Conservation (phyloP, 2,329 filamentous ascomycete genomes). For the Chlorencoelia australis region DNA sequence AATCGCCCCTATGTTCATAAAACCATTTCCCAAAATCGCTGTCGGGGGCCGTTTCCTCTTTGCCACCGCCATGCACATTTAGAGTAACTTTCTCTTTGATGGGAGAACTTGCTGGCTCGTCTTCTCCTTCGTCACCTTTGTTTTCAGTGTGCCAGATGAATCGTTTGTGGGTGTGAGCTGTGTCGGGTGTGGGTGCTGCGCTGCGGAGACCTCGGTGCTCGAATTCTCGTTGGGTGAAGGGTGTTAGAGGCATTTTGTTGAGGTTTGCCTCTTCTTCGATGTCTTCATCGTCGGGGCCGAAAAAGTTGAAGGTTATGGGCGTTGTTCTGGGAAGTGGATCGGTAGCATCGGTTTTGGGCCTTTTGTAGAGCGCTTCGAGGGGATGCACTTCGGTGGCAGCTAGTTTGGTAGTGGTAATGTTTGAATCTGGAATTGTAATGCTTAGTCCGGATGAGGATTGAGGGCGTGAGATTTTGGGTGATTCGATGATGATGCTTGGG, state of each 20-base stretch:
- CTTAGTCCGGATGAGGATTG: conserved; percentile 41
- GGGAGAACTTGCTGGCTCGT: conserved; percentile 25
- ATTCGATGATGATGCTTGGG: conserved; percentile 5
- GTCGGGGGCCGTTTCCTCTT: conserved; percentile 18
- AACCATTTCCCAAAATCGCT: conserved; percentile 57
- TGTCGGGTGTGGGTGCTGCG: conserved; percentile 90
- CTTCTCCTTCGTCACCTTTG: conserved; percentile 36
- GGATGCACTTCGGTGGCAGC: conserved; percentile 53
- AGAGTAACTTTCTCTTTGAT: conserved; percentile 19
- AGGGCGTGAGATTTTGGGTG: conserved; percentile 9
- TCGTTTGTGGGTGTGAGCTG: conserved; percentile 60
- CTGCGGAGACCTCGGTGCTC: conserved; percentile 68
- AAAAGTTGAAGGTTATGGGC: conserved; percentile 67
- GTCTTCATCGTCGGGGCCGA: conserved; percentile 43
- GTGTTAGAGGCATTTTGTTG: conserved; percentile 58
- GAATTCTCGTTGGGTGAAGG: conserved; percentile 70
- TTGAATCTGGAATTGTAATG: conserved; percentile 36
- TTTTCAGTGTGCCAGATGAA: conserved; percentile 44
- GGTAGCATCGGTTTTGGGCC: conserved; percentile 36
- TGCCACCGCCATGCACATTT: conserved; percentile 9
- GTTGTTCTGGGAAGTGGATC: conserved; percentile 24
- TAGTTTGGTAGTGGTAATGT: conserved; percentile 35
- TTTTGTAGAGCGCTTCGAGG: conserved; percentile 87
- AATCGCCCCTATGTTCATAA: conserved; percentile 54
- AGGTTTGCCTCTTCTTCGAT: conserved; percentile 34